Base-by-base conservation (phyloP, 441 rosid genomes). In the Geranium incanum region DNA sequence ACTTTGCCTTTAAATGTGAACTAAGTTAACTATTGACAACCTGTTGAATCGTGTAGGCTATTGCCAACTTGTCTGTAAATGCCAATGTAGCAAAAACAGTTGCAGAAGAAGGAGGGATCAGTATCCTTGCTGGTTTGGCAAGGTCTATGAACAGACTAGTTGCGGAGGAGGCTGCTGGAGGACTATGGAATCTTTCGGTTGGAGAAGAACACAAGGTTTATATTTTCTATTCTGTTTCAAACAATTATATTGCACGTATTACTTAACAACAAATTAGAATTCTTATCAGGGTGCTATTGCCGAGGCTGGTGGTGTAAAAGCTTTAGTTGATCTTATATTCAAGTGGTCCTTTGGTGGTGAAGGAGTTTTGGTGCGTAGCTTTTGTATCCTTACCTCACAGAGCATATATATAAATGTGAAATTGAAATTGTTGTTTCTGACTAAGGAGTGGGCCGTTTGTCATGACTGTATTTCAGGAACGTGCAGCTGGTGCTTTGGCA, bases 111-210 rank as follows among this genome's bases (percentile, higher is more conserved):
- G 99, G 97, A 72, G 99, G 99, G 55, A 92, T 92, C 28, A 37
- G 78, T 67, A 81, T 91, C 77, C 96, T 91, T 74, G 85, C 92
- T 66, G 80, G 78, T 67, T 80, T 95, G 79, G 98, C 98, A 3
- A 86, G 88, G 85, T 95, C 99, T 41, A 85, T 83, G 96, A 95
- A 91, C 73, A 88, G 91, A 83, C 84, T 87, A 66, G 96, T 95
- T 67, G 98, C 97, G 16, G 99, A 95, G 80, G 99, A 93, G 84
- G 99, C 99, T 71, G 98, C 98, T 55, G 99, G 99, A 75, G 99
- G 99, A 69, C 82, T 92, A 19, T 95, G 99, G 99, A 95, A 95
- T 81, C 97, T 95, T 73, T 95, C 99, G 5, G 98, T 95, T 6
- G 99, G 99, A 80, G 99, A 95, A 85, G 99, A 92, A 76, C 99